phyloP scores from a whole-genome alignment of 2,329 filamentous ascomycete genomes.

The Cladosporium austrohemisphaericum region DNA sequence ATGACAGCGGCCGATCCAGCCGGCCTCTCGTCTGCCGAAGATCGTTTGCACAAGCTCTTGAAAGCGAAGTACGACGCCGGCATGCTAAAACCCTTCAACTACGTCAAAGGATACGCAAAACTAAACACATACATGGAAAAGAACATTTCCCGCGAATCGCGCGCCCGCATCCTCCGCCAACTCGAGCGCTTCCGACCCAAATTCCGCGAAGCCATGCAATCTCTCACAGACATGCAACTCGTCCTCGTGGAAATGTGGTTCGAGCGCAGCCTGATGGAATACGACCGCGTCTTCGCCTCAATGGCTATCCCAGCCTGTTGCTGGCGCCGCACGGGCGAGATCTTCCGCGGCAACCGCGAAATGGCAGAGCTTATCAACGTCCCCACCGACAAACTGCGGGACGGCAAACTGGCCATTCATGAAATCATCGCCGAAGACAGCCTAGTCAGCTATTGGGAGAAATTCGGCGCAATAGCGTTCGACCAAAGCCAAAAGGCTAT shows the following conservation, averaged over 20 bases:
- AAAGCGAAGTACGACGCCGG: slow-evolving; percentile 96
- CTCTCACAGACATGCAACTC: slow-evolving; percentile 86
- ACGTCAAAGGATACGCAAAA: slow-evolving; percentile 90
- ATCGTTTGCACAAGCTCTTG: slow-evolving; percentile 90
- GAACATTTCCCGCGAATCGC: slow-evolving; percentile 75
- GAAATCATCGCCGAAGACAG: slow-evolving; percentile 95
- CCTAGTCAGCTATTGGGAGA: slow-evolving; percentile 96
- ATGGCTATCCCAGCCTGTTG: slow-evolving; percentile 98
- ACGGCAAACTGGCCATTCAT: slow-evolving; percentile 91
- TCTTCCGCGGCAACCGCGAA: slow-evolving; percentile 95
- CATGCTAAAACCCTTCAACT: slow-evolving; percentile 94
- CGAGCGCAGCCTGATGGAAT: slow-evolving; percentile 92
- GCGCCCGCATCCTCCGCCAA: slow-evolving; percentile 87
- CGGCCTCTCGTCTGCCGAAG: slow-evolving; percentile 79
- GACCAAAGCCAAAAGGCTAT: slow-evolving; percentile 92
- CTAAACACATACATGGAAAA: slow-evolving; percentile 88
- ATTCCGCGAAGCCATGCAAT: slow-evolving; percentile 91
- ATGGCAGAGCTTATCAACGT: slow-evolving; percentile 97
- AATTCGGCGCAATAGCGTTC: slow-evolving; percentile 96
- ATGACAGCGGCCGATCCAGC: slow-evolving; percentile 94
- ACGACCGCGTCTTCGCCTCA: slow-evolving; percentile 95
- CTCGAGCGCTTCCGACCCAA: slow-evolving; percentile 91
- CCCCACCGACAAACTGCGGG: slow-evolving; percentile 82
- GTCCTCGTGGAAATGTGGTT: slow-evolving; percentile 99
- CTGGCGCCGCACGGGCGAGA: slow-evolving; percentile 94